Conservation (phyloP, 805 yeast genomes). For the Metschnikowia koreensis region DNA sequence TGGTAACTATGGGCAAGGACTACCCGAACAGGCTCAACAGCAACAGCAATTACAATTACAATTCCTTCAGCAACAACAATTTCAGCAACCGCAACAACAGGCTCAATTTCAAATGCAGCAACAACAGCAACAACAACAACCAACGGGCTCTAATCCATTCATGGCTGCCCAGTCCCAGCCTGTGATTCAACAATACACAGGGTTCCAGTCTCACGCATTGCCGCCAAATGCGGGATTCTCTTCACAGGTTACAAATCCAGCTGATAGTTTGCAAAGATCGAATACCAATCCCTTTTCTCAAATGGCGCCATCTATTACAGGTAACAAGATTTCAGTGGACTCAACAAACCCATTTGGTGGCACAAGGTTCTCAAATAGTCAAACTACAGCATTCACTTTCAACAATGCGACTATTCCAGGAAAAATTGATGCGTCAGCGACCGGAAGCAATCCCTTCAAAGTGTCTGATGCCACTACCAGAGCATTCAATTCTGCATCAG, state of each 20-base stretch:
- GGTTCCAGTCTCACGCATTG: constrained; percentile 5
- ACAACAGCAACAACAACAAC: constrained; percentile 8
- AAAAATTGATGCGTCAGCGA: constrained; percentile 33
- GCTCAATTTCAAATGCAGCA: no score
- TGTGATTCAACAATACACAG: constrained; percentile 12
- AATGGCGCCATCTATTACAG: constrained; percentile 16
- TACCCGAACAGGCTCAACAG: constrained; percentile 18
- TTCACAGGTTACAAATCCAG: not conserved
- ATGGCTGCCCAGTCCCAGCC: constrained; percentile 5
- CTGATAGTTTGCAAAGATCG: constrained; percentile 22
- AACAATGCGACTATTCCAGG: constrained; percentile 8
- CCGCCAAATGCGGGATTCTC: not conserved
- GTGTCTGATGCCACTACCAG: constrained; percentile 35
- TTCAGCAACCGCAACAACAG: not conserved
- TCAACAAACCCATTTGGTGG: constrained; percentile 48
- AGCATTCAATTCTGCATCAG: constrained; percentile 27
- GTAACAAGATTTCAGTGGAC: constrained; percentile 15
- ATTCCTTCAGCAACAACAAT: constrained; percentile 8
- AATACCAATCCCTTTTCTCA: constrained; percentile 38
- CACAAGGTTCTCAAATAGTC: constrained; percentile 33
- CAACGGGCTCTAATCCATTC: constrained; percentile 15
- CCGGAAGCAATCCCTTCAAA: constrained; percentile 65
- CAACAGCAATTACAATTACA: constrained; percentile 10
- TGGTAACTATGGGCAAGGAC: constrained; percentile 45
- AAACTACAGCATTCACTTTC: constrained; percentile 19